Base-by-base conservation (phyloP, 2,329 filamentous ascomycete genomes). In the Xylaria arbuscula region DNA sequence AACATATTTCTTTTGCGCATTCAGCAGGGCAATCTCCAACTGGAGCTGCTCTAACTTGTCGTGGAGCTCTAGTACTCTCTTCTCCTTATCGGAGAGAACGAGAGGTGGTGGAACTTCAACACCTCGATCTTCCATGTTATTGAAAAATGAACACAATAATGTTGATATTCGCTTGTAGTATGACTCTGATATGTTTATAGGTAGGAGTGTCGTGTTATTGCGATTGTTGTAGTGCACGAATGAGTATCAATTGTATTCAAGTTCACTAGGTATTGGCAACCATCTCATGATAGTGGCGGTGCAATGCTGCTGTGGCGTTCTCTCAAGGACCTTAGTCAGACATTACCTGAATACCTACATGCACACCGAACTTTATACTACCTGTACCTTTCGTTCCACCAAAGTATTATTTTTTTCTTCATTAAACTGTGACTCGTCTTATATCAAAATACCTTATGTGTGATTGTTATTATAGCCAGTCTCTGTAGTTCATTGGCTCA, bases 1-100 rank as follows among this genome's bases (percentile, higher is more conserved):
- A 19, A 73, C 72, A 66, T 82, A 77, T 8, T 73, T 72, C n/a
- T 81, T 76, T 55, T 85, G 84, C 4, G 86, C 85, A 53, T 81
- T 84, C 13, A 94, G 80, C 47, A 96, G 83, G 45, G 90, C 90
- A 64, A 90, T 87, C 80, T 96, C 90, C 24, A 95, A 81, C 74
- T 90, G 88, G 53, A 94, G 84, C 77, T 92, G 89, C 75, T 91
- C 88, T 32, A 93, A 82, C 72, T 87, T 86, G 77, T 94, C 90
- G 79, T 93, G 92, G 57, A 94, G 85, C 48, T 88, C 85, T 42
- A 96, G 83, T 34, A 91, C 85, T 71, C 85, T 85, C 74, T 85
- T 82, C 80, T 97, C 93, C 68, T 87, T 84, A 42, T 88, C 84
- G 1, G 90, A 92, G 51, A 95, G 83, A 8, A 85, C 83, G 45